Evolutionary conservation across 805 yeast species (phyloP).

Genomic region (Kodamaea sagamina): DNA sequence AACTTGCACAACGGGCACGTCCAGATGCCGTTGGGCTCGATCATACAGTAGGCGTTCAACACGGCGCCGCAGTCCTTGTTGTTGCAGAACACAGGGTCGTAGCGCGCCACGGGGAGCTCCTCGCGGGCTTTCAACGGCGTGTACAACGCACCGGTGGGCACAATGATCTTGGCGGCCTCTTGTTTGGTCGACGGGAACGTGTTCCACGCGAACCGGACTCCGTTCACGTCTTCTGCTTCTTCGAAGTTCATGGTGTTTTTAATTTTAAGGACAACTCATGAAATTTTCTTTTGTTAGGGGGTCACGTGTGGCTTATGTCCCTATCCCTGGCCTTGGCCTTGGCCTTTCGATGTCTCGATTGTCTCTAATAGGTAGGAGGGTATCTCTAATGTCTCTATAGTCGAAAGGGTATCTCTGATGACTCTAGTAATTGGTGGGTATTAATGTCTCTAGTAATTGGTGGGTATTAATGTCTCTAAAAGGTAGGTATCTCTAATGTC

Average conservation of each 20-base stretch:
- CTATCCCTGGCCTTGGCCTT: too few relatives aligned
- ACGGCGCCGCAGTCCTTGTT: constrained; percentile 77
- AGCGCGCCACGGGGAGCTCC: constrained; percentile 73
- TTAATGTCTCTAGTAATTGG: too few relatives aligned
- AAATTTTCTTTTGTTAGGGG: constrained; percentile 3
- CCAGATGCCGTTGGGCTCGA: constrained; percentile 83
- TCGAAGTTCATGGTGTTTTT: constrained; percentile 38
- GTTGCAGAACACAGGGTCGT: constrained; percentile 84
- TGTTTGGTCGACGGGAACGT: constrained; percentile 85
- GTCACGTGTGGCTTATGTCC: constrained; percentile 2
- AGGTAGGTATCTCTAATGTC: too few relatives aligned
- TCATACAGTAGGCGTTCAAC: constrained; percentile 81
- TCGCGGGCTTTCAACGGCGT: constrained; percentile 87
- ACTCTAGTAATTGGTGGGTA: too few relatives aligned
- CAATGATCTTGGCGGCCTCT: constrained; percentile 88
- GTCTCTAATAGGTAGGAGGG: too few relatives aligned
- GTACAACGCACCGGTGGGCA: constrained; percentile 91
- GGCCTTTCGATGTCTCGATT: too few relatives aligned
- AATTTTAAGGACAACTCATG: constrained; percentile 13
- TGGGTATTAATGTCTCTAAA: too few relatives aligned
- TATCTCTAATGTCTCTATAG: too few relatives aligned
- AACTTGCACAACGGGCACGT: constrained; percentile 78
- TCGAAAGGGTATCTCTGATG: too few relatives aligned
- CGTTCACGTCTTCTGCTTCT: constrained; percentile 47
- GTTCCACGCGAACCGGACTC: constrained; percentile 52